Base-by-base conservation (phyloP, 2,329 filamentous ascomycete species). In the Stagonosporopsis rhizophila region DNA sequence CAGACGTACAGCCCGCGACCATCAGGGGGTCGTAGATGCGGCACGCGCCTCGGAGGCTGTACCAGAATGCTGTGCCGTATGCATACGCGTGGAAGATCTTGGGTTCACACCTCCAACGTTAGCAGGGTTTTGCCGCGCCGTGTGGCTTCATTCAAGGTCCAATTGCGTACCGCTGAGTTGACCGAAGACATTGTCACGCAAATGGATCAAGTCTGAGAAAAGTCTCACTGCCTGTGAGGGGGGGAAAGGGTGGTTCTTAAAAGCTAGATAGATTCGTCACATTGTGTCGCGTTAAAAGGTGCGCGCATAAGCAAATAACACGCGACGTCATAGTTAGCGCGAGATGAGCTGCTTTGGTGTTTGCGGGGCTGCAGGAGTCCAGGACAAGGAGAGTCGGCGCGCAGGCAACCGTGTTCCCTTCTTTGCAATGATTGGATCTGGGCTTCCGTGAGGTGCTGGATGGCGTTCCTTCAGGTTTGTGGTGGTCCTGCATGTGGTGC, bases 41-140 rank as follows among this genome's bases (percentile, higher is more conserved):
- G n/a, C 66, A 69, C 11, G 58, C 32, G 28, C 66, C 66, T 23
- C 66, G 65, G 15, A 69, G 58, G 22, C 59, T 61, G 28, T 69
- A 69, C 66, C 66, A 69, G 45, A 69, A 68, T 9, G 66, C 65
- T 8, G 66, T 69, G 44, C 66, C 65, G 44, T 69, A 69, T 11
- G 60, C 56, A 32, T 69, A 69, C 20, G 66, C 63, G 34, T 66
- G 63, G 32, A 69, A 69, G 6, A 69, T 52, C 65, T 69, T 20
- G 9, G 6, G 9, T 8, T 41, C 14, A 53, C n/a, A n/a, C n/a
- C n/a, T n/a, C n/a, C n/a, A n/a, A n/a, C n/a, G n/a, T n/a, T n/a
- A 27, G 30, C 8, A 22, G 35, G 5, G 19, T 14, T 14, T 14
- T 27, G 30, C 14, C 6, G 34, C 15, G 25, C 14, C 12, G 30